Conservation (phyloP, 208 protist genomes). For the Wallacemonas sp. region DNA sequence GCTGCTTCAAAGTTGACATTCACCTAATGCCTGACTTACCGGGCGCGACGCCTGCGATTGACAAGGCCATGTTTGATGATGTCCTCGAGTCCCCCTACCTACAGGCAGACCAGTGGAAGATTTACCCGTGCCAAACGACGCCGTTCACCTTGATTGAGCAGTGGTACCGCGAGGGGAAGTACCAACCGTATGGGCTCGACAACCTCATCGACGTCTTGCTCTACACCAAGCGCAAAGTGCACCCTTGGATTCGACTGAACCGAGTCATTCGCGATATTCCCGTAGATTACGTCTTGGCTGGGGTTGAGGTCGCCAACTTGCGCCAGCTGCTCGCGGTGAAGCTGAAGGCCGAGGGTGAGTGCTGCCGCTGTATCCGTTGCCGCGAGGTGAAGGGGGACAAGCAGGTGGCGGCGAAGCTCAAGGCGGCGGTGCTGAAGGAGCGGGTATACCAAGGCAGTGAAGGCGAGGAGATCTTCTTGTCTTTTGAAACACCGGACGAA, state of each 20-base stretch:
- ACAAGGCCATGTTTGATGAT: conserved; percentile 95
- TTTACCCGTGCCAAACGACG: conserved; percentile 99
- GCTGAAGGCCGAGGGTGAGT: conserved; percentile 87
- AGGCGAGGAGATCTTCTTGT: conserved; percentile 79
- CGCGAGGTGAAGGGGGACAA: conserved; percentile 89
- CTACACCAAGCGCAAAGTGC: conserved; percentile 93
- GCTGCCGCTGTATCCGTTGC: conserved; percentile 95
- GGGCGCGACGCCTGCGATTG: conserved; percentile 92
- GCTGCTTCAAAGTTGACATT: conserved; percentile 98
- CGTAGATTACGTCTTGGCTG: conserved; percentile 96
- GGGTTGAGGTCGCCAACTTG: conserved; percentile 97
- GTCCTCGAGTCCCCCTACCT: conserved; percentile 95
- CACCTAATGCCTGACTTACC: conserved; percentile 99
- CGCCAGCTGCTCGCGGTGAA: conserved; percentile 94
- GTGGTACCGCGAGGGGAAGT: conserved; percentile 95
- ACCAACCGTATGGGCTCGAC: conserved; percentile 92
- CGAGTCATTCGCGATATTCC: conserved; percentile 98
- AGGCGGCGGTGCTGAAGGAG: conserved; percentile 46
- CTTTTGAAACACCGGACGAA: conserved; percentile 70
- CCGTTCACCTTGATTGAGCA: conserved; percentile 97
- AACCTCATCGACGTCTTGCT: conserved; percentile 94
- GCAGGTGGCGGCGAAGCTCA: conserved; percentile 39
- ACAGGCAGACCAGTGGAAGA: conserved; percentile 98
- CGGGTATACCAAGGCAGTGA: conserved; percentile 68
- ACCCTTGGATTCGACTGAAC: conserved; percentile 99